Evolutionary conservation across 371 early-diverging fungal species (phyloP).

Genomic region (Chytridium lagenaria): DNA sequence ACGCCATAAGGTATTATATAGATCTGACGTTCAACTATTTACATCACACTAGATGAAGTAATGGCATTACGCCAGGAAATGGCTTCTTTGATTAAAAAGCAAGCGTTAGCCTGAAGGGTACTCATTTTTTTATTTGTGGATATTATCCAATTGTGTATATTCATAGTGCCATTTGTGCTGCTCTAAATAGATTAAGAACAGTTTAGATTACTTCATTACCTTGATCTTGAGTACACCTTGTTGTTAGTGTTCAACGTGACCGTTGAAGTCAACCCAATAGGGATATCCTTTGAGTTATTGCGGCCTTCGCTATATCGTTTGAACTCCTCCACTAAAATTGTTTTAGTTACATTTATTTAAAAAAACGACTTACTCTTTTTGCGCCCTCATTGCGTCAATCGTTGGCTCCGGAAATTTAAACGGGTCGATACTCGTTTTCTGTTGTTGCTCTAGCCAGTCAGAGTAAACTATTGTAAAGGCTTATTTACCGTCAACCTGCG

Average conservation of each 20-base stretch:
- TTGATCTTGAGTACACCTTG: constrained; percentile 30
- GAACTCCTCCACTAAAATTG: constrained; percentile 37
- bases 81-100: too few species aligned
- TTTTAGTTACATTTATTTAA: background rate
- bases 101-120: too few species aligned
- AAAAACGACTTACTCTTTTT: constrained; percentile 47
- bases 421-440: constrained; percentile 32
- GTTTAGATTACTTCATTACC: too few species aligned
- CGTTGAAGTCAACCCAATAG: constrained; percentile 14
- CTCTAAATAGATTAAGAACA: background rate
- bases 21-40: background rate
- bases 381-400: constrained; percentile 48
- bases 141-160: background rate
- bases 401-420: constrained; percentile 44
- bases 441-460: background rate
- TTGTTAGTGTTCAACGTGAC: constrained; percentile 12
- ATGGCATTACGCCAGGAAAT: background rate
- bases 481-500: constrained; percentile 25
- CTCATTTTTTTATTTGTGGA: too few species aligned
- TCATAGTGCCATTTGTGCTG: background rate
- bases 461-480: background rate
- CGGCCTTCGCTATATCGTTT: constrained; percentile 27
- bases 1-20: background rate
- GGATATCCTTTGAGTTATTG: constrained; percentile 17
- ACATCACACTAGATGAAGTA: background rate